Evolutionary conservation across 805 yeast genomes (phyloP), one percentile per base, ranked within the genome.

Genomic region (Ogataea trehaloabstinens): DNA sequence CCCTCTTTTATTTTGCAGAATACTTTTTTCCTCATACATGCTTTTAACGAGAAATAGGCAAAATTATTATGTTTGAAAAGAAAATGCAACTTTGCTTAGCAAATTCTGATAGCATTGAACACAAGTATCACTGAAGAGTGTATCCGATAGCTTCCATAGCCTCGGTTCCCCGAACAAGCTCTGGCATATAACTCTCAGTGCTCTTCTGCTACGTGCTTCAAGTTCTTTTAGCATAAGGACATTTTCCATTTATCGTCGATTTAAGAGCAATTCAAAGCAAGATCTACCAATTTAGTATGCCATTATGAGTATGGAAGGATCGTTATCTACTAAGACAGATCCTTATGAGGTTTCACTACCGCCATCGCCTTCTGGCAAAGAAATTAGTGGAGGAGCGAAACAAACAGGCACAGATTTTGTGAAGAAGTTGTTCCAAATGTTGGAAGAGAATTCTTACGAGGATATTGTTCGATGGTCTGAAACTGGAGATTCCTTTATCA

Each of bases 381-480:
- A 35, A 3, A 12, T 19, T 22, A 21, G 17, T 3, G 29, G 20
- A 13, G 33, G 13, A 11, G 16, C 44, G 6, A 41, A 37, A 19
- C 37, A 46, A 35, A 28, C 51, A 19, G 52, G 62, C 16, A 52
- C 61, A 5, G 95, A 85, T 58, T 85, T 85, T 51, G 93, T 85
- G 30, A 80, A 84, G 52, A 85, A 85, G 59, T 63, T 85, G 24
- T 88, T 78, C 60, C 82, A 81, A 43, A 91, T 91, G 90, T 72
- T 91, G 33, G 93, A 87, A 55, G 86, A 82, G 45, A 85, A 85
- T 43, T 71, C 74, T n/a, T 86, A 86, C 60, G 73, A 76, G 33
- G 74, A 74, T 41, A 77, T 87, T 18, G 95, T 93, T 7, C 69
- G 85, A 38, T 91, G 99, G 98, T 82, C 95, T 2, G 76, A 73